These are phyloP conservation scores for Prorocentrum cordatum DNA, from an alignment of 169 alveolate species.

Conservation along the genomic window DNA sequence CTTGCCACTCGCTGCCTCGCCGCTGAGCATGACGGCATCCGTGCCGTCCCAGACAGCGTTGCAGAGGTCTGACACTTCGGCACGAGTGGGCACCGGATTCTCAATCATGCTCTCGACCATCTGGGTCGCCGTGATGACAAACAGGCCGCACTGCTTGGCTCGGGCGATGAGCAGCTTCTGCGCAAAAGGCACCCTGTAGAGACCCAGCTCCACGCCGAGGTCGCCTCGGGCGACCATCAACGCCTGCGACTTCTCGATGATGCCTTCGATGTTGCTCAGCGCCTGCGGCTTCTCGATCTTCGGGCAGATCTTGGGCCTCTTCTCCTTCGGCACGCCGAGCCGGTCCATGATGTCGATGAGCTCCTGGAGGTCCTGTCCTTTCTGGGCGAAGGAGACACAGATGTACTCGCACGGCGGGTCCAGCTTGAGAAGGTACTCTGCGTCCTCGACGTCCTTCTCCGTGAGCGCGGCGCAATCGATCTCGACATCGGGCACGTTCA, in stretches of 20 bases:
- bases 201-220: conserved; percentile 61
- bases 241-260: conserved; percentile 63
- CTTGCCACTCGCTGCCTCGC: conserved; percentile 87
- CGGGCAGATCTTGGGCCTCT: conserved; percentile 63
- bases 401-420: conserved; percentile 7
- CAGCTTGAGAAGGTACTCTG: background rate
- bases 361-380: conserved; percentile 59
- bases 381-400: conserved; percentile 66
- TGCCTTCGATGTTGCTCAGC: conserved; percentile 61
- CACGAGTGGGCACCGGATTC: conserved; percentile 98
- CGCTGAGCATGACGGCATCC: conserved; percentile 92
- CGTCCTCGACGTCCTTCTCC: background rate
- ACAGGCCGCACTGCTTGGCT: conserved; percentile 80
- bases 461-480: conserved; percentile 62
- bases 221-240: conserved; percentile 67
- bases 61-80: conserved; percentile 98
- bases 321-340: conserved; percentile 23
- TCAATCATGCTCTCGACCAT: conserved; percentile 96
- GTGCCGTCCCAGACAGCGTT: conserved; percentile 98
- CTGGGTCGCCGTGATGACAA: conserved; percentile 97
- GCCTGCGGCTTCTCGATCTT: conserved; percentile 70
- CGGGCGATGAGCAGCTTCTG: conserved; percentile 10
- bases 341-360: conserved; percentile 67
- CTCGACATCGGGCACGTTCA: conserved; percentile 59
- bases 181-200: conserved; percentile 54